These are phyloP conservation scores for Metschnikowia henanensis DNA, from an alignment of 805 yeast genomes.

Conservation along the genomic window DNA sequence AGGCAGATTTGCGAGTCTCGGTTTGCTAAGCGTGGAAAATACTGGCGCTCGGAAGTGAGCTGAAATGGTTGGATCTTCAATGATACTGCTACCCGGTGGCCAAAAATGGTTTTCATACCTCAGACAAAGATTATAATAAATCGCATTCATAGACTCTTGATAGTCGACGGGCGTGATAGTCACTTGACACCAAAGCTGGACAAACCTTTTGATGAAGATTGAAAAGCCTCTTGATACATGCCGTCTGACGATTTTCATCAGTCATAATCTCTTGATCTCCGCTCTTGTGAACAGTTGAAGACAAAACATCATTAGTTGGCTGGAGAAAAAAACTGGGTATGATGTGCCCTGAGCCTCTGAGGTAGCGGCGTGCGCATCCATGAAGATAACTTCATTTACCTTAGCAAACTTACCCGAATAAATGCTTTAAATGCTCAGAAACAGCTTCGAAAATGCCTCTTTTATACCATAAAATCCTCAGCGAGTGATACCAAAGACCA, in stretches of 20 bases:
- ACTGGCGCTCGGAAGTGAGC: background rate
- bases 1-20: background rate
- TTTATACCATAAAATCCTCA: too few relatives aligned
- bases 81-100: background rate
- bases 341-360: background rate
- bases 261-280: background rate
- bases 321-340: background rate
- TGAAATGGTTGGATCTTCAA: constrained; percentile 1
- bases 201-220: background rate
- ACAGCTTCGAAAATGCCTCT: too few relatives aligned
- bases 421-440: too few relatives aligned
- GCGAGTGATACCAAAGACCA: too few relatives aligned
- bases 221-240: background rate
- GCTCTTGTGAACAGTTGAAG: background rate
- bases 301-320: background rate
- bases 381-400: too few relatives aligned
- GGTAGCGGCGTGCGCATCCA: background rate
- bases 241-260: background rate
- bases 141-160: background rate
- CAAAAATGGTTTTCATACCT: background rate
- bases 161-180: constrained; percentile 1
- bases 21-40: background rate
- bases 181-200: background rate
- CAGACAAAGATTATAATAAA: background rate
- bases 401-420: too few relatives aligned